Evolutionary conservation across 371 early-diverging fungal species (phyloP), one percentile per base, ranked within the genome.

Genomic region (Basidiobolus meristosporus): DNA sequence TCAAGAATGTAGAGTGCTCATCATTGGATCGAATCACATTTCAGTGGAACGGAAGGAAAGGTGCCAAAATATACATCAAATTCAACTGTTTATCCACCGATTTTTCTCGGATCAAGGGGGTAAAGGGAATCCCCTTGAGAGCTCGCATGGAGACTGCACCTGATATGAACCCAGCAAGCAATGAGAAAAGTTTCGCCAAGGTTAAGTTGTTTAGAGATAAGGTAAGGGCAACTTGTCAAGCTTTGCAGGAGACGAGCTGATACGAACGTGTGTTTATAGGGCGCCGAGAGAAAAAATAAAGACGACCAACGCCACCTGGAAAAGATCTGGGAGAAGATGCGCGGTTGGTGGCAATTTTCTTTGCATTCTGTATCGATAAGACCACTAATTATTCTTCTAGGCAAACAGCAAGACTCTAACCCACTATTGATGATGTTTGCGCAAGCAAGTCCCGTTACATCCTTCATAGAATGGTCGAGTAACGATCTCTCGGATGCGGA

Each of bases 61-160:
- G 79, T 12, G 76, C 78, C 31, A 79, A 73, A 39, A 52, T 82
- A 18, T 62, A 63, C 51, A 43, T 82, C 15, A 68, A 68, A 28
- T 80, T 84, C 49, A 73, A 79, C 48, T 80, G 81, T 43, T 50
- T 84, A 3, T 82, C 83, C 0, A 84, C 85, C 1, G 85, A 84
- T 40, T 84, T 84, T 46, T 75, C 80, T 15, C 55, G 78, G 10
- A 77, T 81, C 54, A 82, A 84, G 48, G 85, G 85, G 7, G 81
- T 84, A 45, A 84, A 82, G 48, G 85, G 85, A 0, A 81, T 82
- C 23, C 79, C 82, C 10, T 57, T 84, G 42, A 63, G 83, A 3
- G 57, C 73, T 18, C 69, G 69, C 39, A 55, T 71, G 33, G 66
- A 72, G 42, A 71, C 61, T 4, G 31, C 44, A 4, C 31, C 31